Evolutionary conservation across 2,329 filamentous ascomycete genomes (phyloP).

Genomic region (Arthrobotrys megalospora): DNA sequence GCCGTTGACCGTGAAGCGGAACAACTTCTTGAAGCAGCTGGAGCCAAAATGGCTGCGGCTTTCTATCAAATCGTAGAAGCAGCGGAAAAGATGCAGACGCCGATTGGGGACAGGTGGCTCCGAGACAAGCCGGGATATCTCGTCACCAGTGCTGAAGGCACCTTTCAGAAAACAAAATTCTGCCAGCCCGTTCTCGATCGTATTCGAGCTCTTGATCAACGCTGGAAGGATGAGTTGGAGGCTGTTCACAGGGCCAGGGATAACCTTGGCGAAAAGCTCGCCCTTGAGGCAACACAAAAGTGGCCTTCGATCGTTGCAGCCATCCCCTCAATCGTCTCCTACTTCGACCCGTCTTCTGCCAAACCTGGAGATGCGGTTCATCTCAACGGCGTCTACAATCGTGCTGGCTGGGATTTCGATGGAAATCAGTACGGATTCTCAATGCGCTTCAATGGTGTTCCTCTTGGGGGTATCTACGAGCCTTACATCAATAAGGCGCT

Average conservation of each 20-base stretch:
- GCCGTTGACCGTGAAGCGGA: constrained; percentile 29
- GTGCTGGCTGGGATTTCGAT: constrained; percentile 44
- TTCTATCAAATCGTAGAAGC: constrained; percentile 21
- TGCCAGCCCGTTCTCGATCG: constrained; percentile 26
- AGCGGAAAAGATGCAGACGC: constrained; percentile 34
- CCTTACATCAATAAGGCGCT: constrained; percentile 34
- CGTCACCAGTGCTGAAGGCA: constrained; percentile 11
- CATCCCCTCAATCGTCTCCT: constrained; percentile 31
- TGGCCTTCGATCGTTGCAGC: constrained; percentile 42
- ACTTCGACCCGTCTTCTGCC: constrained; percentile 42
- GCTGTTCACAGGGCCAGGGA: constrained; percentile 16
- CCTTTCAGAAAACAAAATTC: constrained; percentile 34
- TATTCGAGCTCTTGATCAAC: constrained; percentile 35
- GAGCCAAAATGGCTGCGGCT: constrained; percentile 31
- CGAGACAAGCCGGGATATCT: constrained; percentile 38
- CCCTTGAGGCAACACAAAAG: constrained; percentile 37
- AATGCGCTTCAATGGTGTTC: constrained; percentile 42
- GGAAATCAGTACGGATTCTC: constrained; percentile 53
- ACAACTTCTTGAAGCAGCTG: constrained; percentile 32
- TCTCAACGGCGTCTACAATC: constrained; percentile 40
- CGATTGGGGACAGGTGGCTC: constrained; percentile 23
- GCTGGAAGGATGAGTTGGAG: constrained; percentile 42
- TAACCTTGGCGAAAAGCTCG: constrained; percentile 33
- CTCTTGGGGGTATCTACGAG: constrained; percentile 41
- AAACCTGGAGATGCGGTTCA: constrained; percentile 42